Base-by-base conservation (phyloP, 148 eudicot genomes). In the Talinum fruticosum region DNA sequence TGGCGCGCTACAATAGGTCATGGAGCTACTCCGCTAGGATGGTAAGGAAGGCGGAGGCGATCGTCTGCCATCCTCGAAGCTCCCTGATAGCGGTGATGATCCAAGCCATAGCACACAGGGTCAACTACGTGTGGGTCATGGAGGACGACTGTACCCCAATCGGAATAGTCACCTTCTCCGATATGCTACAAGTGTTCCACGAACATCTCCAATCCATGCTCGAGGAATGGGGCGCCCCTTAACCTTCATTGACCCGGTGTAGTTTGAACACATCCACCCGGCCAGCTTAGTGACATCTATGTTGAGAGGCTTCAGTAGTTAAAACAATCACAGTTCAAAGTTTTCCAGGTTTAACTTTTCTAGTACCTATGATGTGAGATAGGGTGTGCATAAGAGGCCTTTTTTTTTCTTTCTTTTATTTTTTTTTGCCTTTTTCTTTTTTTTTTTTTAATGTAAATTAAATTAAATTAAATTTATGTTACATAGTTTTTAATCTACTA, bases 11-110 rank as follows among this genome's bases (percentile, higher is more conserved):
- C 57, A 79, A 82, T 28, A 75, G 90, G 81, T 90, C 89, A 2
- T 76, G 84, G 28, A 84, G 93, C 70, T 85, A 84, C 77, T 88
- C 92, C 30, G 90, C 91, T 32, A 87, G 96, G 80, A 87, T 87
- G 86, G 84, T 75, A 59, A 84, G 85, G 70, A 80, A 79, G 59
- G 86, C 96, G 0, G 97, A 91, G 84, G 94, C 94, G 10, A 88
- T 89, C 1, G 92, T 91, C 67, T 92, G 98, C 66, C 85, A 87
- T 70, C 89, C 89, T 13, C 79, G 88, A 51, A 95, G 99, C 69
- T 95, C 99, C 33, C 79, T 95, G 65, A 87, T 91, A 26, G 99
- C 99, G 0, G 96, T 95, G 47, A 91, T 93, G 94, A 88, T 95
- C 16, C 99, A 95, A 76, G 99, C 97, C 0, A 86, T 95, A 3